Conservation (phyloP, 1,284 basidiomycete species). For the Neonothopanus nambi region DNA sequence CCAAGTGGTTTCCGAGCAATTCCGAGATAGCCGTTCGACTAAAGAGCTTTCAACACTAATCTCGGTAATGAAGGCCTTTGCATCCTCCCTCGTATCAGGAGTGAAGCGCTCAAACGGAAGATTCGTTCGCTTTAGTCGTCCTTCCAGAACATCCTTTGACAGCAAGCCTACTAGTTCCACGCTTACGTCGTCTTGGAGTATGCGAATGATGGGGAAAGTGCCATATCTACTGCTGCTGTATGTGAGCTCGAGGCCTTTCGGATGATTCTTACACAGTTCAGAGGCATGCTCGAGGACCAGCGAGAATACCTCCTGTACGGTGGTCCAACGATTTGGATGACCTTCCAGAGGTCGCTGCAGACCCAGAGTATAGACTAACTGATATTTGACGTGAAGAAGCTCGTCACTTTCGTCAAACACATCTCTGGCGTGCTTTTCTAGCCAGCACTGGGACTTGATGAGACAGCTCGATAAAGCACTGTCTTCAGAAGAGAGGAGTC, state of each 20-base stretch:
- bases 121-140: conserved; percentile 18
- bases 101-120: conserved; percentile 31
- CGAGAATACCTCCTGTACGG: conserved; percentile 6
- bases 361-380: conserved; percentile 38
- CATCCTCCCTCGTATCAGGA: conserved; percentile 49
- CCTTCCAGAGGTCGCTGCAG: conserved; percentile 38
- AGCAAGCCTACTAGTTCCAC: too few species aligned
- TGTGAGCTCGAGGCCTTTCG: conserved; percentile 20
- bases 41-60: too few species aligned
- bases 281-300: conserved; percentile 15
- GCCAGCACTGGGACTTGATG: too few species aligned
- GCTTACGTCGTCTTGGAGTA: too few species aligned
- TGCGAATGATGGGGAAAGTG: conserved; percentile 36
- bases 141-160: conserved; percentile 26
- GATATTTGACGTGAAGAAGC: too few species aligned
- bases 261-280: conserved; percentile 12
- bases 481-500: too few species aligned
- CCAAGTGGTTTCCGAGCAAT: too few species aligned
- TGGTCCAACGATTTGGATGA: conserved; percentile 45
- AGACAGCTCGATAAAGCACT: too few species aligned
- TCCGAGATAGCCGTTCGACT: too few species aligned
- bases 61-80: conserved; percentile 42
- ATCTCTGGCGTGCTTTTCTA: too few species aligned
- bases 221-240: conserved; percentile 16
- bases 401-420: too few species aligned